Evolutionary conservation across 2,329 filamentous ascomycete genomes (phyloP), one percentile per base, ranked within the genome.

Genomic region (Ascochyta lentis): DNA sequence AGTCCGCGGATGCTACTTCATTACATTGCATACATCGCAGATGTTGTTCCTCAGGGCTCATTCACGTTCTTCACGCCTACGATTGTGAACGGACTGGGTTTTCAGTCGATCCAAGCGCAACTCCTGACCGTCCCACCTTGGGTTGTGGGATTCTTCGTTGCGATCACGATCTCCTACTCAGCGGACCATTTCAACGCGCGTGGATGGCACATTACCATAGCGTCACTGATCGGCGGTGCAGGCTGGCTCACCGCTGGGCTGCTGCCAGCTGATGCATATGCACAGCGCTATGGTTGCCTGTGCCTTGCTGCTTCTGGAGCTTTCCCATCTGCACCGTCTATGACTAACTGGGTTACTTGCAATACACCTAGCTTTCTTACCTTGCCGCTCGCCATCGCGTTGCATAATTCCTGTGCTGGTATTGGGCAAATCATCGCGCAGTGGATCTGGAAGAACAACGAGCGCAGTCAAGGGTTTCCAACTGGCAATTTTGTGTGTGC

Each of bases 41-140:
- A 71, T 39, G 70, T 68, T 35, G 63, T 72, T 6, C 71, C 70
- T 0, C 63, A 72, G 16, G 71, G 71, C 24, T 68, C 63, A 1
- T 64, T 71, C n/a, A 71, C 62, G 4, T 65, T 81, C n/a, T 81
- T 81, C 65, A 69, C 80, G 1, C 78, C 79, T 0, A 76, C 75
- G 29, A 81, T 81, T 63, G 77, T 81, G 59, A 67, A 67, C 7
- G 75, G 71, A 4, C 68, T 81, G 27, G 77, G 77, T 4, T 79
- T 80, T 61, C 72, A 60, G 26, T 68, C 71, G 3, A 75, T 79
- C 13, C 73, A 69, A 39, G 73, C 75, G 2, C 75, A 77, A 54
- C 71, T 77, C n/a, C 64, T 76, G 44, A 77, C 73, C 12, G 74
- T 75, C 0, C 75, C 75, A 8, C 74, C 73, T 1, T 76, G 76